Evolutionary conservation across 306 rosid species (phyloP), one percentile per base, ranked within the genome.

Genomic region (Acacia confusa): DNA sequence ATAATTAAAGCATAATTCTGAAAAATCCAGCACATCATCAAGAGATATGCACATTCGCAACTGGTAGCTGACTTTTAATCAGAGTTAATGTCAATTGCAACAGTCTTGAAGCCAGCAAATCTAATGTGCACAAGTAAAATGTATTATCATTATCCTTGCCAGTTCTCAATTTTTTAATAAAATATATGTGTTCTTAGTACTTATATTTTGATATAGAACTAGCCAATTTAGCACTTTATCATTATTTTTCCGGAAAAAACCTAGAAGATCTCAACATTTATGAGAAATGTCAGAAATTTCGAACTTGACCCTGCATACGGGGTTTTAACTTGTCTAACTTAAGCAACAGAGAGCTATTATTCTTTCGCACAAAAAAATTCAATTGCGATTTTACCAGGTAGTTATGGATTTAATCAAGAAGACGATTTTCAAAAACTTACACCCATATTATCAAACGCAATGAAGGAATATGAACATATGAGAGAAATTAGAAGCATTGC

Each of bases 201-300:
- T 10, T 41, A 69, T 19, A 6, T 20, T 19, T 52, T 17, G 60
- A 17, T 20, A 11, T 6, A 3, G 2, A 19, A 53, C 60, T 57
- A 60, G 2, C 27, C 24, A 71, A 52, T 77, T 22, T 45, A 43
- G 50, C 34, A 22, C 52, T 45, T 14, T 14, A 45, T 2, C 13
- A 45, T 43, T 10, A 9, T 44, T 13, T 66, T 65, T 11, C 32
- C 58, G 4, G 41, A 3, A 55, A 52, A 78, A 78, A 10, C 19
- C 52, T 24, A 27, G 24, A 82, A 70, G 22, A 78, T 27, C 73
- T 74, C 83, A 74, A 78, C 24, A 66, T 57, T 57, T 61, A 77
- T 34, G 45, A 57, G 20, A 50, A 70, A 48, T 40, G 17, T 34
- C 36, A 45, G 61, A 74, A 20, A 63, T 27, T 48, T 69, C 61